phyloP scores from a whole-genome alignment of 2,329 filamentous ascomycete genomes.

The Emergomyces africanus region DNA sequence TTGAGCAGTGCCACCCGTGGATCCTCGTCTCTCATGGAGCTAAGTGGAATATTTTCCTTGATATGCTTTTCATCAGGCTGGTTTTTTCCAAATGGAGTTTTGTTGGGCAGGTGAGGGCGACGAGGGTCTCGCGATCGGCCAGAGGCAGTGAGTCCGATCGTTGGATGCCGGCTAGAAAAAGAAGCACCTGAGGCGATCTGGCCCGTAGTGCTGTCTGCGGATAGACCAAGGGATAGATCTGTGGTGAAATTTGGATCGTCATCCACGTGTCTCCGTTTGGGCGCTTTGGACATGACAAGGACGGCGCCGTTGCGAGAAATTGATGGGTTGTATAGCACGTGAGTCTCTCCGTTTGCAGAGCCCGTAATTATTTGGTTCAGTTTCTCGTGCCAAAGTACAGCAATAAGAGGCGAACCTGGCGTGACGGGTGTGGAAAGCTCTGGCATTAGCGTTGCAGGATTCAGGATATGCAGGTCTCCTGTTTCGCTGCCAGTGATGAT shows the following conservation, averaged over 20 bases:
- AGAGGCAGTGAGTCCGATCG: slow-evolving; percentile 62
- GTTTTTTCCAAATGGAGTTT: slow-evolving; percentile 81
- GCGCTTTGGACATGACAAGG: slow-evolving; percentile 80
- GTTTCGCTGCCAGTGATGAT: slow-evolving; percentile 80
- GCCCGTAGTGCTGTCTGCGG: slow-evolving; percentile 66
- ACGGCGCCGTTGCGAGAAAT: slow-evolving; percentile 71
- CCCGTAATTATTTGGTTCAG: slow-evolving; percentile 94
- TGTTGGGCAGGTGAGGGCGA: slow-evolving; percentile 68
- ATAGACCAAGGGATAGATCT: slow-evolving; percentile 67
- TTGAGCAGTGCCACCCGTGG: slow-evolving; percentile 86
- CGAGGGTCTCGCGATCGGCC: slow-evolving; percentile 68
- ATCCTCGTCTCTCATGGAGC: slow-evolving; percentile 91
- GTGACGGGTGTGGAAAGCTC: slow-evolving; percentile 86
- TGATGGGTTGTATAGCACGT: slow-evolving; percentile 80
- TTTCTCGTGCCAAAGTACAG: slow-evolving; percentile 82
- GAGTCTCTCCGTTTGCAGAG: slow-evolving; percentile 80
- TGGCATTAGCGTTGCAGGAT: slow-evolving; percentile 74
- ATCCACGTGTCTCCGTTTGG: slow-evolving; percentile 90
- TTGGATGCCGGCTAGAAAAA: slow-evolving; percentile 50
- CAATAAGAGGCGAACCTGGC: slow-evolving; percentile 66
- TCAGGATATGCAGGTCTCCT: slow-evolving; percentile 83
- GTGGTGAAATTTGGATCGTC: slow-evolving; percentile 81
- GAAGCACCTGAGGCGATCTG: slow-evolving; percentile 61
- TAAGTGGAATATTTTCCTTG: slow-evolving; percentile 74
- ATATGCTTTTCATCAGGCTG: slow-evolving; percentile 87